Conservation (phyloP, 2,329 filamentous ascomycete genomes). For the Byssochlamys sp. region DNA sequence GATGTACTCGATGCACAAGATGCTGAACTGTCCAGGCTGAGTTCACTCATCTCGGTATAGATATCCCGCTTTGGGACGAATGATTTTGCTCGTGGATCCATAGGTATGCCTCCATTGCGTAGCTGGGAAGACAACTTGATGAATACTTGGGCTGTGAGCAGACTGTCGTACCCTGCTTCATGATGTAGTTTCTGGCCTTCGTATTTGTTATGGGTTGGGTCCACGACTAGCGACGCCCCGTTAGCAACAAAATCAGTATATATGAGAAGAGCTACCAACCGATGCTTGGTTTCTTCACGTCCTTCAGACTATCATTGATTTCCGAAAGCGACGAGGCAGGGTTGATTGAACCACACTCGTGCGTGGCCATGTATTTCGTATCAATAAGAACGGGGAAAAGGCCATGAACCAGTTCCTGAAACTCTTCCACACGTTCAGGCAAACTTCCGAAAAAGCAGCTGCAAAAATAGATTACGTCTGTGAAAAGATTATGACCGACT, state of each 20-base stretch:
- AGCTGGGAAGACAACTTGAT: conserved; percentile 47
- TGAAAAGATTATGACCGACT: conserved; percentile 56
- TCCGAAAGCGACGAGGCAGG: conserved; percentile 29
- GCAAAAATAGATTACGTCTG: conserved; percentile 54
- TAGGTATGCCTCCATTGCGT: conserved; percentile 24
- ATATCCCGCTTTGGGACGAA: not conserved
- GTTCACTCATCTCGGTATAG: not conserved
- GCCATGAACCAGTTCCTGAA: conserved; percentile 41
- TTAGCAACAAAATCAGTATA: conserved; percentile 10
- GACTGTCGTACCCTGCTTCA: conserved; percentile 56
- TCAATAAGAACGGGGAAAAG: conserved; percentile 51
- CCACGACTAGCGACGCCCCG: conserved; percentile 16
- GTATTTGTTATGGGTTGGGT: conserved; percentile 24
- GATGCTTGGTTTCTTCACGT: conserved; percentile 19
- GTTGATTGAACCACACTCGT: conserved; percentile 44
- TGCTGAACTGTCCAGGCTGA: not conserved
- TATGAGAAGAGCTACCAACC: conserved; percentile 13
- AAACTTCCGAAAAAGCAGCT: conserved; percentile 50
- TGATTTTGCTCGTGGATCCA: conserved; percentile 16
- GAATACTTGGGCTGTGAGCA: conserved; percentile 51
- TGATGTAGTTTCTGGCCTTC: conserved; percentile 27
- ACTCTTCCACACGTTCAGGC: conserved; percentile 47
- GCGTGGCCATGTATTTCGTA: conserved; percentile 55
- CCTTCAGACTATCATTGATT: conserved; percentile 16
- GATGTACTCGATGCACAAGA: not conserved